Evolutionary conservation across 495 filamentous ascomycete species (phyloP).

Genomic region (Penicillium robsamsonii): DNA sequence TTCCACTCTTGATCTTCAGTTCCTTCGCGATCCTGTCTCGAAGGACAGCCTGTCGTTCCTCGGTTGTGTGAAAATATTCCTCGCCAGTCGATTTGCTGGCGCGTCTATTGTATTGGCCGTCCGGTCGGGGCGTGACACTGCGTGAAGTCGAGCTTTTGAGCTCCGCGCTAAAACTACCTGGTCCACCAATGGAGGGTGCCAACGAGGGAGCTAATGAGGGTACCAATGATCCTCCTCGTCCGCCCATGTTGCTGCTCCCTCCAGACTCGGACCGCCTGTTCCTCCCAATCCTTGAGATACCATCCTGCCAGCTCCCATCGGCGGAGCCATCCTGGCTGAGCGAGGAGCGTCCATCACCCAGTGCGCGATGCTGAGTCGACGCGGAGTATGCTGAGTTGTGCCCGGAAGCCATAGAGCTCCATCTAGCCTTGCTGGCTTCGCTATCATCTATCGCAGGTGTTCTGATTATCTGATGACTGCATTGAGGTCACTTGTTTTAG

Average conservation of each 20-base stretch:
- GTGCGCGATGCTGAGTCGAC: constrained; percentile 65
- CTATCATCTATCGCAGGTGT: constrained; percentile 42
- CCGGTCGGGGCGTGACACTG: constrained; percentile 65
- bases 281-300: constrained; percentile 36
- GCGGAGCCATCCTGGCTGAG: constrained; percentile 55
- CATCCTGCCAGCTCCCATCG: constrained; percentile 50
- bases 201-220: constrained; percentile 43
- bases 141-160: constrained; percentile 73
- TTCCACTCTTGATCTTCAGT: constrained; percentile 94
- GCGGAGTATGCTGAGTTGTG: constrained; percentile 55
- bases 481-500: constrained; percentile 32
- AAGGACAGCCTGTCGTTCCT: constrained; percentile 70
- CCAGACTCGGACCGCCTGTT: constrained; percentile 58
- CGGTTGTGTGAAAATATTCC: constrained; percentile 55
- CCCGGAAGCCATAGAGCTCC: constrained; percentile 52
- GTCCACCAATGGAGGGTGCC: constrained; percentile 63
- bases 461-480: constrained; percentile 28
- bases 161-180: constrained; percentile 91
- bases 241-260: constrained; percentile 58
- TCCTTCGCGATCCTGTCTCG: constrained; percentile 86
- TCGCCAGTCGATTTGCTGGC: constrained; percentile 66
- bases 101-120: constrained; percentile 52
- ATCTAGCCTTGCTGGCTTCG: constrained; percentile 41
- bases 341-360: constrained; percentile 54
- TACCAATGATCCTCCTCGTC: constrained; percentile 44